Conservation (phyloP, 73 alveolate genomes). For the Paramecium caudatum region DNA sequence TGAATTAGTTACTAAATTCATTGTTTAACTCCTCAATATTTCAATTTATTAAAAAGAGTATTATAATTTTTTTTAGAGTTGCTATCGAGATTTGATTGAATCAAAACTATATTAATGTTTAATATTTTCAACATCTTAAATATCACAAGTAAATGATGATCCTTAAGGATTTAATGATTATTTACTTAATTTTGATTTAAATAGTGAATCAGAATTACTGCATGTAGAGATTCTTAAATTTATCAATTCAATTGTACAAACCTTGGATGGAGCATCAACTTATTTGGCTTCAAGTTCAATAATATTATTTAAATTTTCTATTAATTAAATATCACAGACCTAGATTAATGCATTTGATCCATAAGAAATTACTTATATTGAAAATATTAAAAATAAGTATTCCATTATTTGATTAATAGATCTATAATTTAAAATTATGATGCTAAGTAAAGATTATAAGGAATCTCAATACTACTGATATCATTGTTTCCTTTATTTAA, state of each 20-base stretch:
- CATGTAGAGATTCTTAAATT: neutral
- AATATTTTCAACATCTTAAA: neutral
- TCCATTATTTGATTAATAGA: neutral
- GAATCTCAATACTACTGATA: neutral
- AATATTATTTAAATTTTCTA: constrained; percentile 26
- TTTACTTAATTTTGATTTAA: neutral
- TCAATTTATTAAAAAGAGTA: neutral
- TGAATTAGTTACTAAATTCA: neutral
- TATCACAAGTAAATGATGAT: neutral
- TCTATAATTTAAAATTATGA: neutral
- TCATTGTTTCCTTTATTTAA: neutral
- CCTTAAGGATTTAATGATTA: neutral
- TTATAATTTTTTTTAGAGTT: neutral
- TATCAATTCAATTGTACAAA: neutral
- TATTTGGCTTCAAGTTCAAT: constrained; percentile 9
- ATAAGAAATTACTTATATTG: constrained; percentile 1
- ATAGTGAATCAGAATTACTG: neutral
- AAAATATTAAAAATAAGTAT: constrained; percentile 6
- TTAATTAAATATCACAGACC: neutral
- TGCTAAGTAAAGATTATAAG: constrained; percentile 10
- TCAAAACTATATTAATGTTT: neutral
- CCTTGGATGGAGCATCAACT: constrained; percentile 6
- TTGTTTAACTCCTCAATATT: neutral
- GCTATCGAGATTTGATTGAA: neutral
- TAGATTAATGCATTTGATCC: neutral